These are phyloP conservation scores for Elasticomyces elasticus DNA, from an alignment of 495 filamentous ascomycete genomes.

Conservation along the genomic window DNA sequence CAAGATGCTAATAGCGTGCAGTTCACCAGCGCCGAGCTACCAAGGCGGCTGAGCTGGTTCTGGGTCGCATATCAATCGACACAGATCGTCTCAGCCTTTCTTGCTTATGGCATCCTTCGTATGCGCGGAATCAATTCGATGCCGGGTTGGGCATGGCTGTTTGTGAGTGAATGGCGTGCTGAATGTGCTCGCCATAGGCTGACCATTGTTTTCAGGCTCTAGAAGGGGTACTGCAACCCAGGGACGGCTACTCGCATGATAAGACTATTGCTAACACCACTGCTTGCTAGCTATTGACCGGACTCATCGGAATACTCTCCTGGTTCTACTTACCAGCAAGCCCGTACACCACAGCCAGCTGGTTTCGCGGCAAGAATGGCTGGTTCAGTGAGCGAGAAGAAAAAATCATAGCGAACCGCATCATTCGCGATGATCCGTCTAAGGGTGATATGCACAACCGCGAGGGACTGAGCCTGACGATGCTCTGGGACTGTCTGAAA, in stretches of 20 bases:
- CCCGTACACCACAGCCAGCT: slow-evolving; percentile 40
- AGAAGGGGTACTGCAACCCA: too few species aligned
- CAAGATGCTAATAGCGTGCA: too few species aligned
- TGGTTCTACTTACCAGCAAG: slow-evolving; percentile 45
- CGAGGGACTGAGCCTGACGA: slow-evolving; percentile 37
- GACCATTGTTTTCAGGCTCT: too few species aligned
- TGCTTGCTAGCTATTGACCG: slow-evolving; percentile 41
- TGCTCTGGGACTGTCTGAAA: slow-evolving; percentile 39
- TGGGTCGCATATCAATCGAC: too few species aligned
- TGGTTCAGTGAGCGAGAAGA: slow-evolving; percentile 56
- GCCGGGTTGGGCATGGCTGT: slow-evolving; percentile 44
- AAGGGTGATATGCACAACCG: slow-evolving; percentile 58
- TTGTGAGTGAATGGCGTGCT: slow-evolving; percentile 50
- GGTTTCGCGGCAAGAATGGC: slow-evolving; percentile 45
- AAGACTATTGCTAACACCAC: too few species aligned
- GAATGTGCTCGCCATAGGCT: too few species aligned
- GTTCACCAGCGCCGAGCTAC: too few species aligned
- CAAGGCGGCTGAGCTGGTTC: too few species aligned
- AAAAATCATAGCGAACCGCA: slow-evolving; percentile 49
- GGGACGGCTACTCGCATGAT: too few species aligned
- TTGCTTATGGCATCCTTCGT: too few species aligned
- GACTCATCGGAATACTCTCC: slow-evolving; percentile 41
- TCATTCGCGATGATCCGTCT: slow-evolving; percentile 53
- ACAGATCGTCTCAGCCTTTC: too few species aligned
- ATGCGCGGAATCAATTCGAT: too few species aligned